Evolutionary conservation across 371 early-diverging fungal genomes (phyloP).

Genomic region (Entomophthora muscae): DNA sequence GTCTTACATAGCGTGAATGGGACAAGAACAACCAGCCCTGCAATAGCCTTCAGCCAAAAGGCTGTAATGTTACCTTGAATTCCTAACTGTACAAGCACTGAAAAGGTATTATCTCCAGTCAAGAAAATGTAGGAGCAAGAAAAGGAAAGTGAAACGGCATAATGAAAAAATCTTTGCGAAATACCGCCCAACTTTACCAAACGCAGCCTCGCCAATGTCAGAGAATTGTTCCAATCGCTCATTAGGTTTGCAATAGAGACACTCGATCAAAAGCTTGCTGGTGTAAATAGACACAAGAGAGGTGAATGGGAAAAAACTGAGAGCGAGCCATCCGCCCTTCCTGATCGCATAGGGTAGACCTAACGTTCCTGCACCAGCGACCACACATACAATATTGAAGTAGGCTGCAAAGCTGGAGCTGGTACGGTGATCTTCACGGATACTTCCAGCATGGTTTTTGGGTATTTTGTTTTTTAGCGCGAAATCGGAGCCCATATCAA

Average conservation of each 20-base stretch:
- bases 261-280: conserved; percentile 45
- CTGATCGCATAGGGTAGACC: conserved; percentile 63
- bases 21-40: conserved; percentile 37
- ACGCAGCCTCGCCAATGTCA: conserved; percentile 43
- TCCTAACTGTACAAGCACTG: conserved; percentile 33
- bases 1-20: conserved; percentile 50
- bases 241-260: conserved; percentile 38
- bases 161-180: conserved; percentile 41
- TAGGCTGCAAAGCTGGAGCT: conserved; percentile 24
- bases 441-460: not conserved
- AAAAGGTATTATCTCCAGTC: conserved; percentile 38
- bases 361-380: conserved; percentile 71
- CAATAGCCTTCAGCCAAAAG: conserved; percentile 40
- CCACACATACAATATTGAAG: conserved; percentile 53
- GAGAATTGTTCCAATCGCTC: conserved; percentile 29
- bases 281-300: conserved; percentile 53
- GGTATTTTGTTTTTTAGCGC: too few relatives aligned
- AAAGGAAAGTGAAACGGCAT: conserved; percentile 46
- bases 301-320: conserved; percentile 49
- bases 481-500: too few relatives aligned
- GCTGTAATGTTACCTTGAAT: conserved; percentile 24
- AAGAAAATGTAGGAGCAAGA: conserved; percentile 61
- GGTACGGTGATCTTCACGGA: not conserved
- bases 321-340: conserved; percentile 67
- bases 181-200: conserved; percentile 35